Base-by-base conservation (phyloP, 2,329 filamentous ascomycete species). In the Epichloe sylvatica region DNA sequence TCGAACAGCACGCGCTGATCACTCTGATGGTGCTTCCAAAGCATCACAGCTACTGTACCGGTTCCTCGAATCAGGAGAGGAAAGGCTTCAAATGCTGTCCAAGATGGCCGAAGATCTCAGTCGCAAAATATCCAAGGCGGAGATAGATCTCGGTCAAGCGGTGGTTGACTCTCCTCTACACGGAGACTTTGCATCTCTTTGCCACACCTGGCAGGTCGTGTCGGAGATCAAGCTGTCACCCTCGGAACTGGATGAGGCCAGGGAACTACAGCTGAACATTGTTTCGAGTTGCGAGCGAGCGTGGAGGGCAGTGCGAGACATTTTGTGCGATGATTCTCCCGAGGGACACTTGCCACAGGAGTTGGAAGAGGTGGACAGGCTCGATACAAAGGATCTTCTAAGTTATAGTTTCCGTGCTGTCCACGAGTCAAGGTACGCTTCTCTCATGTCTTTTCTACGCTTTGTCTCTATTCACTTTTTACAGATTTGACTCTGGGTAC, bases 401-500 rank as follows among this genome's bases (percentile, higher is more conserved):
- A 97, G 91, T 55, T 98, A 92, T 64, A 95, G 89, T 54, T 98
- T 95, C 76, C 80, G 92, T 57, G 87, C 89, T 5, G 74, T 96
- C n/a, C 91, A 95, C 54, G 92, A 98, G 67, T 87, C 90, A 23
- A 95, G 87, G 84, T 88, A 69, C 53, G 67, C 49, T 9, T 23
- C 2, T 11, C 38, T n/a, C 8, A 3, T 47, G 3, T 34, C 12
- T 15, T 15, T 13, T 50, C 17, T 25, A 5, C 30, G 19, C 9
- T 38, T 30, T 15, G 1, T 7, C 11, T 13, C 33, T 17, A 3
- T 5, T 23, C 15, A 5, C 6, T n/a, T 23, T n/a, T 25, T 35
- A 9, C 21, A 12, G 17, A 41, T 12, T 25, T 30, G 7, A 23
- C n/a, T 19, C 21, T 49, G 17, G 36, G 15, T 6, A 36, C 13